phyloP scores from a whole-genome alignment of 2,329 filamentous ascomycete genomes.

The Zasmidium angulare region DNA sequence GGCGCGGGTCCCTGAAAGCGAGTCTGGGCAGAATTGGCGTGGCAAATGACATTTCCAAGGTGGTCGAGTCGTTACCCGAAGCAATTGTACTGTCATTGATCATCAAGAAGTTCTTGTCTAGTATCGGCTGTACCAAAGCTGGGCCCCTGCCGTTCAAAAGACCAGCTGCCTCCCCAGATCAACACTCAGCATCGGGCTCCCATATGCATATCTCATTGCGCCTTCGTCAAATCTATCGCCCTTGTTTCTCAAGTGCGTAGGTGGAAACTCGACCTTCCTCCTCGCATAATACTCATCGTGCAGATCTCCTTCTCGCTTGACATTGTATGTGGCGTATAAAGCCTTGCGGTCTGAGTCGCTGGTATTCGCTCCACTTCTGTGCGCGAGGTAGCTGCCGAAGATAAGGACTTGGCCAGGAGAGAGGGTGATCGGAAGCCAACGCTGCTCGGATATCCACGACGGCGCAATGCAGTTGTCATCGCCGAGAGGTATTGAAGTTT shows the following conservation, averaged over 20 bases:
- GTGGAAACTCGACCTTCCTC: slow-evolving; percentile 41
- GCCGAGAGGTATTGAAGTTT: slow-evolving; percentile 37
- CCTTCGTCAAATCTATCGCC: slow-evolving; percentile 39
- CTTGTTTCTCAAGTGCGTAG: slow-evolving; percentile 40
- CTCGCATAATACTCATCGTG: slow-evolving; percentile 45
- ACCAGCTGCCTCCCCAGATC: slow-evolving; percentile 25
- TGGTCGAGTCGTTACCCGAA: no score
- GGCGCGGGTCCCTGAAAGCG: no score
- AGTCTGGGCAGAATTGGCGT: no score
- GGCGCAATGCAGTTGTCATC: slow-evolving; percentile 37
- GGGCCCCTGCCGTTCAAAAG: background rate
- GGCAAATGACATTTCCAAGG: no score
- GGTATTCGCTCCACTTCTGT: slow-evolving; percentile 38
- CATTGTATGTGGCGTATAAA: slow-evolving; percentile 47
- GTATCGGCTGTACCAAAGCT: no score
- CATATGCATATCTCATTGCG: slow-evolving; percentile 38
- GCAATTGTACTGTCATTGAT: no score
- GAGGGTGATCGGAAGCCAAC: slow-evolving; percentile 38
- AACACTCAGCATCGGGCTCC: slow-evolving; percentile 41
- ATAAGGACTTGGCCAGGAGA: slow-evolving; percentile 39
- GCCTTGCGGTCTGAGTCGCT: slow-evolving; percentile 39
- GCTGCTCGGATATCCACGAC: slow-evolving; percentile 37
- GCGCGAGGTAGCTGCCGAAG: slow-evolving; percentile 43
- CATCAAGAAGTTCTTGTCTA: no score
- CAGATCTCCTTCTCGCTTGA: slow-evolving; percentile 41